A percentile compares a stretch with the other conserved stretches of the same genome.
Conservation (phyloP, 2,329 filamentous ascomycete species). For the Piedraia hortae region DNA sequence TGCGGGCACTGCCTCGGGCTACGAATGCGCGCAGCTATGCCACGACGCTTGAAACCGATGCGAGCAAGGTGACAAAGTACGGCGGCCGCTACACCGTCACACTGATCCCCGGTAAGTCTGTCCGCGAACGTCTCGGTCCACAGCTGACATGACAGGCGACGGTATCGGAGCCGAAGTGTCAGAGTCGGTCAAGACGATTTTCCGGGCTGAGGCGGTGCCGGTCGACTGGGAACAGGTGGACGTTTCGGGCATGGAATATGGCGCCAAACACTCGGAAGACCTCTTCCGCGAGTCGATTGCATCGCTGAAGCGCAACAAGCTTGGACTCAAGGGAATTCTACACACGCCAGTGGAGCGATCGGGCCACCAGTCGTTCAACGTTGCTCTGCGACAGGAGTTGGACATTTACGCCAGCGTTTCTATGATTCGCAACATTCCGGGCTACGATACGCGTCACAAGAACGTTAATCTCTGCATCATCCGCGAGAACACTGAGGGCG, state of each 20-base stretch:
- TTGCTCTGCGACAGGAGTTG: constrained; percentile 93
- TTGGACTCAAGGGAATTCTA: constrained; percentile 94
- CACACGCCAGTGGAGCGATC: constrained; percentile 93
- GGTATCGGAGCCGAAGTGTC: constrained; percentile 95
- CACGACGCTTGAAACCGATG: no score
- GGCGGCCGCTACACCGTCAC: constrained; percentile 98
- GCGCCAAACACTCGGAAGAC: constrained; percentile 68
- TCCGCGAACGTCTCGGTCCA: constrained; percentile 4
- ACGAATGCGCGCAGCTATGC: no score
- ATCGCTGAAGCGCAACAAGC: constrained; percentile 92
- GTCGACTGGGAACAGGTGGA: constrained; percentile 98
- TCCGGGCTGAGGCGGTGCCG: constrained; percentile 97
- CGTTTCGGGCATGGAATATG: constrained; percentile 68
- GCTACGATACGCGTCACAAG: constrained; percentile 91
- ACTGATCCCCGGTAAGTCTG: constrained; percentile 55
- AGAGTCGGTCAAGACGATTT: constrained; percentile 94
- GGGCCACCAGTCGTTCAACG: constrained; percentile 98
- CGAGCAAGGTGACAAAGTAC: constrained; percentile 98
- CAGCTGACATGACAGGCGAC: constrained; percentile 29
- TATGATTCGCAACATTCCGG: constrained; percentile 98
- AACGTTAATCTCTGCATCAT: constrained; percentile 97
- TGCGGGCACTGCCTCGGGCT: no score
- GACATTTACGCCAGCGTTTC: constrained; percentile 98
- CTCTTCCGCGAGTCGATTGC: constrained; percentile 88
- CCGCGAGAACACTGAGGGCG: constrained; percentile 98